Conservation (phyloP, 306 rosid species). For the Dalbergia oliveri region DNA sequence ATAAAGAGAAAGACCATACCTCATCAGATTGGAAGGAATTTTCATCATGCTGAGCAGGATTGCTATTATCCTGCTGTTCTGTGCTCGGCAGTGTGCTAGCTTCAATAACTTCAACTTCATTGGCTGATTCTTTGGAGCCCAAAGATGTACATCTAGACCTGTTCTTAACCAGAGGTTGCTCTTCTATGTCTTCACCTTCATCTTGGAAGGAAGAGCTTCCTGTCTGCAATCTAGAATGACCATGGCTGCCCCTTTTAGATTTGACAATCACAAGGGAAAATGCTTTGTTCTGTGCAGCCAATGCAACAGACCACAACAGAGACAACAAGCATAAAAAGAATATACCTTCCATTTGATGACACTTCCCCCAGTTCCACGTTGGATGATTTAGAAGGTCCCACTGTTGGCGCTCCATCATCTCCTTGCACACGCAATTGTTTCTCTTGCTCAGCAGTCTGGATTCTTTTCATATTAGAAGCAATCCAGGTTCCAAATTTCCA, state of each 20-base stretch:
- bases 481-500: conserved; percentile 47
- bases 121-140: conserved; percentile 56
- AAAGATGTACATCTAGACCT: conserved; percentile 63
- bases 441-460: conserved; percentile 84
- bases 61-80: conserved; percentile 46
- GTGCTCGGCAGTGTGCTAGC: conserved; percentile 64
- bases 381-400: conserved; percentile 56
- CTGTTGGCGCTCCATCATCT: conserved; percentile 46
- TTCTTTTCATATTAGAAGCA: conserved; percentile 46
- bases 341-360: conserved; percentile 76
- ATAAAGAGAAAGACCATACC: conserved; percentile 54
- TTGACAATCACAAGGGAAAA: conserved; percentile 32
- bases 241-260: conserved; percentile 49
- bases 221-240: conserved; percentile 70
- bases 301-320: conserved; percentile 6
- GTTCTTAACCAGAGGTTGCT: conserved; percentile 79
- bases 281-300: conserved; percentile 20
- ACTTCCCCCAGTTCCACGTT: conserved; percentile 65
- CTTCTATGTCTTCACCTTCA: conserved; percentile 80
- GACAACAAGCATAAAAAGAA: conserved; percentile 14
- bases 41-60: conserved; percentile 52
- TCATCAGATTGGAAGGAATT: conserved; percentile 73
- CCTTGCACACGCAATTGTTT: conserved; percentile 56
- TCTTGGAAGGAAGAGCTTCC: conserved; percentile 78
- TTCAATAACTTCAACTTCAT: conserved; percentile 57